Evolutionary conservation across 1,284 basidiomycete genomes (phyloP).

Genomic region (Melampsora larici-populina): DNA sequence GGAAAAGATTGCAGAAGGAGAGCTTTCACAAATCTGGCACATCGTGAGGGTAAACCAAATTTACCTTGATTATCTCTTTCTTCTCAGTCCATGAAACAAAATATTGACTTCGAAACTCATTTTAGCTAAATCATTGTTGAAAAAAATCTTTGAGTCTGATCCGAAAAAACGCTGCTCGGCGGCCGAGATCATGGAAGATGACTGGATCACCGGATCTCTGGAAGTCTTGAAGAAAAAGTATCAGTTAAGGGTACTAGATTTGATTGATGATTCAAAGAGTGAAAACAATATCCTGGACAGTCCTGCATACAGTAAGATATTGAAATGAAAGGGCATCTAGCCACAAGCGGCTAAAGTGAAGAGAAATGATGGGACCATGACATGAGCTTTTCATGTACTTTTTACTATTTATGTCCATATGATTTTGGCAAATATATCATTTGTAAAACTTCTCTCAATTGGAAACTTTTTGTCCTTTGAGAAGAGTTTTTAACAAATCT

Average conservation of each 20-base stretch:
- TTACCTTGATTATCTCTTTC: background rate
- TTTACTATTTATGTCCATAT: too few relatives aligned
- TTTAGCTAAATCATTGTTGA: slow-evolving; percentile 22
- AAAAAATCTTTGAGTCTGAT: slow-evolving; percentile 26
- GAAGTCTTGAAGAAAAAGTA: slow-evolving; percentile 13
- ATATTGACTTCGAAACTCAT: background rate
- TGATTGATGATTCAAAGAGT: too few relatives aligned
- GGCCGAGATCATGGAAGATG: slow-evolving; percentile 4
- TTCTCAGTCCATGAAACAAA: background rate
- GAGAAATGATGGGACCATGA: too few relatives aligned
- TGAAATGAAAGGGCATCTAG: too few relatives aligned
- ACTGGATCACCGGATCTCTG: slow-evolving; percentile 14
- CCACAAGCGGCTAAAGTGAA: too few relatives aligned
- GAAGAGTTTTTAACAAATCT: too few relatives aligned
- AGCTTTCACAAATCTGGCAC: slow-evolving; percentile 25
- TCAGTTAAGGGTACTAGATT: slow-evolving; percentile 9
- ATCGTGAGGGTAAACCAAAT: slow-evolving; percentile 16
- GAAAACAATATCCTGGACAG: too few relatives aligned
- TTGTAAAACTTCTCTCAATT: too few relatives aligned
- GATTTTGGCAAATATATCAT: too few relatives aligned
- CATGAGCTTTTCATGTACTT: too few relatives aligned
- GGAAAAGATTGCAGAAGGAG: slow-evolving; percentile 10
- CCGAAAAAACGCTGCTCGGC: slow-evolving; percentile 27
- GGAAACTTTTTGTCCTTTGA: too few relatives aligned
- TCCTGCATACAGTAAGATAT: too few relatives aligned